Conservation (phyloP, 1,284 basidiomycete genomes). For the Ceratobasidium sp. region DNA sequence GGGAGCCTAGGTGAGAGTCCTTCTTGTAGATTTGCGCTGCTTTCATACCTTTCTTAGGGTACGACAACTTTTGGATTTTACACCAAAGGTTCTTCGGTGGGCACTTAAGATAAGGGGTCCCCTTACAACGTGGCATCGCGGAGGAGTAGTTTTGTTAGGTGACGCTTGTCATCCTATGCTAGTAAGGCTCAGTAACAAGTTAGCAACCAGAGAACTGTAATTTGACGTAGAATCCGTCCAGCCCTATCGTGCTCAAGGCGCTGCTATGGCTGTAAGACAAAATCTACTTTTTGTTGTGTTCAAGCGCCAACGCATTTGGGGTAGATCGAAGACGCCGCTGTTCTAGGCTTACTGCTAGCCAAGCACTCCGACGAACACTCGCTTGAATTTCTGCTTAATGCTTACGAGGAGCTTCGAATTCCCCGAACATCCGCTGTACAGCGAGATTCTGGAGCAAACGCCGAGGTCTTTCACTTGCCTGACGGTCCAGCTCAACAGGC, state of each 20-base stretch:
- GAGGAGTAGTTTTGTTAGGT: constrained; percentile 64
- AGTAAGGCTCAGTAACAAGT: neutral
- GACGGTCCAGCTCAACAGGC: constrained; percentile 49
- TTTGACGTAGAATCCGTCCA: neutral
- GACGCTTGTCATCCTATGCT: constrained; percentile 66
- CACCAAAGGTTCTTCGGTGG: constrained; percentile 39
- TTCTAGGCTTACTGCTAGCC: constrained; percentile 70
- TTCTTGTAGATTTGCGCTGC: neutral
- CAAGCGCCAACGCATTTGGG: neutral
- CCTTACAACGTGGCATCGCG: constrained; percentile 70
- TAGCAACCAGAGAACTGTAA: too few relatives aligned
- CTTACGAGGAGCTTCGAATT: constrained; percentile 48
- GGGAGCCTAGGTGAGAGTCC: constrained; percentile 48
- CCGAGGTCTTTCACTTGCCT: constrained; percentile 50
- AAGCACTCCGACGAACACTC: constrained; percentile 66
- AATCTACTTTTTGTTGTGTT: neutral
- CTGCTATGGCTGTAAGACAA: constrained; percentile 61
- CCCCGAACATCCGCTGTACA: constrained; percentile 47
- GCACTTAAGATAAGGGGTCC: constrained; percentile 44
- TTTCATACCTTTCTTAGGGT: constrained; percentile 32
- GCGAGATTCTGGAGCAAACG: constrained; percentile 45
- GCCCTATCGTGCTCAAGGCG: constrained; percentile 67
- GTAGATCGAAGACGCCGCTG: constrained; percentile 67
- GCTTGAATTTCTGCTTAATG: constrained; percentile 58
- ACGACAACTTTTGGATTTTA: constrained; percentile 38